phyloP scores from a whole-genome alignment of 2,329 filamentous ascomycete species.

The Alternaria brassicicola region DNA sequence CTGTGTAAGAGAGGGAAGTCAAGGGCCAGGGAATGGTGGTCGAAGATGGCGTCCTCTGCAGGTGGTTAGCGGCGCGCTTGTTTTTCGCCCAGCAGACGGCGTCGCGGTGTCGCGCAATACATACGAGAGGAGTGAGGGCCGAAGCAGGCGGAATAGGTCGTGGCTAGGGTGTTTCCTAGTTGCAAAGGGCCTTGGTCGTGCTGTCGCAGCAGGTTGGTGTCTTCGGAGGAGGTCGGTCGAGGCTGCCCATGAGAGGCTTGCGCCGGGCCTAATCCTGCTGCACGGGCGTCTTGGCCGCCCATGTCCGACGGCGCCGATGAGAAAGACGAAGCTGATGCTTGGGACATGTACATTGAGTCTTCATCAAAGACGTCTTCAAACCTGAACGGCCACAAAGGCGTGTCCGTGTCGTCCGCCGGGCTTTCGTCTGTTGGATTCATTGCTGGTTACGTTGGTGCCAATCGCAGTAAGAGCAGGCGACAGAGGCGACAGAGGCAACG shows the following conservation, averaged over 20 bases:
- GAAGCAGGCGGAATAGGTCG: neutral
- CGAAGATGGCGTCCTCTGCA: conserved; percentile 23
- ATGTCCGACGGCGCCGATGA: neutral
- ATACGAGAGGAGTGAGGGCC: neutral
- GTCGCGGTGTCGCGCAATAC: conserved; percentile 13
- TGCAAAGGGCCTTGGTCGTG: conserved; percentile 4
- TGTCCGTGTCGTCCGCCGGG: neutral
- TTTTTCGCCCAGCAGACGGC: conserved; percentile 5
- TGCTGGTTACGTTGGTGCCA: neutral
- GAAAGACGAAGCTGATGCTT: neutral
- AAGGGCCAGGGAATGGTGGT: conserved; percentile 7
- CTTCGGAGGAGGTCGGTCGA: conserved; percentile 6
- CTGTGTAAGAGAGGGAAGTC: neutral
- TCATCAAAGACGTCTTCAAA: neutral
- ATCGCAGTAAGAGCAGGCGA: neutral
- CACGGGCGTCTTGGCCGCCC: conserved; percentile 13
- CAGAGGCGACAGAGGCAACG: neutral
- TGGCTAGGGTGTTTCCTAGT: neutral
- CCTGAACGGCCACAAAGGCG: neutral
- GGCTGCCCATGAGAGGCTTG: conserved; percentile 14
- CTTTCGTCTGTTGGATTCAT: neutral
- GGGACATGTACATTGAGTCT: neutral
- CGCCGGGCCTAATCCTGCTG: conserved; percentile 16
- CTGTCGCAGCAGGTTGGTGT: conserved; percentile 11
- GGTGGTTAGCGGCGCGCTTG: conserved; percentile 24